Base-by-base conservation (phyloP, 768 basidiomycete genomes). In the Tremella mesenterica region DNA sequence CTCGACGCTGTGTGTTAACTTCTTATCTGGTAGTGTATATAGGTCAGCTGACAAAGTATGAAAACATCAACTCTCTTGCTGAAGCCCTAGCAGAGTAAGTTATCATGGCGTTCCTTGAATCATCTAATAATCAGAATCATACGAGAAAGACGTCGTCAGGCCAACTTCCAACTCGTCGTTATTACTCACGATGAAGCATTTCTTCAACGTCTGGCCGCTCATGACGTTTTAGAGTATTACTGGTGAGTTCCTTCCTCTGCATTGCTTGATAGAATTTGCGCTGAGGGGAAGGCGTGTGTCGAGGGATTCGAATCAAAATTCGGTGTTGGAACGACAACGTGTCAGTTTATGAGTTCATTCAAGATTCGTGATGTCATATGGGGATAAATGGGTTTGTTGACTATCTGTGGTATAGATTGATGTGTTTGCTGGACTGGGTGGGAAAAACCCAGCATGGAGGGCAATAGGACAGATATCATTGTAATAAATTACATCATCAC, bases 161-260 rank as follows among this genome's bases (percentile, higher is more conserved):
- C 85, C 4, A 95, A 93, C 70, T 95, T 97, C 80, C 95, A 99
- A 75, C 80, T 97, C 30, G 85, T 97, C 63, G 67, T 75, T 43
- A 73, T 72, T 53, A 99, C 95, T 2, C 93, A 96, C 73, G 91
- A 96, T 75, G 93, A 97, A 73, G 86, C 83, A 55, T 97, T 99
- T 77, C 78, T 99, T 44, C 80, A 83, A 29, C 88, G 88, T 65
- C 80, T 97, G 25, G 91, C 92, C 1, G 86, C 90, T 57, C 81
- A 81, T 57, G 84, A 88, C 59, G 87, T 88, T n/a, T 85, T 97
- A 81, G 89, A 95, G 62, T 84, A 90, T 66, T 96, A 89, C 70
- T 95, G 90, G 90, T 88, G 58, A 64, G 82, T 71, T 10, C 10
- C 12, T 13, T 6, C 21, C 3, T 50, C 49, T 23, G 12, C 33